These are phyloP conservation scores for Erodium moschatum DNA, from an alignment of 441 rosid species.

Conservation along the genomic window DNA sequence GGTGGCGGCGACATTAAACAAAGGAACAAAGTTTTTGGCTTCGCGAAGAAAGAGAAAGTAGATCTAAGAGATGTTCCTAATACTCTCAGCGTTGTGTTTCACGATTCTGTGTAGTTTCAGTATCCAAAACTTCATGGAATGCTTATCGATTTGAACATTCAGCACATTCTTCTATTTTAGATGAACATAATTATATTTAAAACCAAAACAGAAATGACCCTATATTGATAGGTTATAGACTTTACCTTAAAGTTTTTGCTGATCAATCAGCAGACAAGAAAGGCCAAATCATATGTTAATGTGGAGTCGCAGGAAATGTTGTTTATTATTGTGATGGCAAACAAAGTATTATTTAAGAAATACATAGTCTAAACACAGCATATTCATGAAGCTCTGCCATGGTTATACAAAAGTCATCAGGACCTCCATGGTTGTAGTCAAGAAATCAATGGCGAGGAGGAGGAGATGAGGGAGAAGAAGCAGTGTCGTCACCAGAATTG, in stretches of 20 bases:
- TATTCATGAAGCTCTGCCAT: neutral
- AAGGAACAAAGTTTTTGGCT: too few relatives aligned
- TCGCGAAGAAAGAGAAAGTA: too few relatives aligned
- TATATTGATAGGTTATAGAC: neutral
- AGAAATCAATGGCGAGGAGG: too few relatives aligned
- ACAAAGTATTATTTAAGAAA: neutral
- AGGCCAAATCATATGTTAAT: neutral
- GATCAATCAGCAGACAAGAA: neutral
- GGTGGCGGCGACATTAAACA: too few relatives aligned
- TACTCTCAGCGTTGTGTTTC: too few relatives aligned
- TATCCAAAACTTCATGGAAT: neutral
- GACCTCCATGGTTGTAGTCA: neutral
- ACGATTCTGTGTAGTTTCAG: neutral
- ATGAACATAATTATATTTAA: neutral
- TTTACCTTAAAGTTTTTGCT: neutral
- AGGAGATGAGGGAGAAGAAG: too few relatives aligned
- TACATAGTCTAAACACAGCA: neutral
- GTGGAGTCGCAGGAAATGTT: neutral
- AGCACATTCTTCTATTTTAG: neutral
- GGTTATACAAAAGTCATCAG: neutral
- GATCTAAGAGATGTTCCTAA: too few relatives aligned
- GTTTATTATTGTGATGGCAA: neutral
- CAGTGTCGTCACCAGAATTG: neutral
- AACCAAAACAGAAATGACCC: neutral
- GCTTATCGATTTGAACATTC: neutral